Conservation (phyloP, 352 stramenopile species). For the Globisporangium orthogonon region DNA sequence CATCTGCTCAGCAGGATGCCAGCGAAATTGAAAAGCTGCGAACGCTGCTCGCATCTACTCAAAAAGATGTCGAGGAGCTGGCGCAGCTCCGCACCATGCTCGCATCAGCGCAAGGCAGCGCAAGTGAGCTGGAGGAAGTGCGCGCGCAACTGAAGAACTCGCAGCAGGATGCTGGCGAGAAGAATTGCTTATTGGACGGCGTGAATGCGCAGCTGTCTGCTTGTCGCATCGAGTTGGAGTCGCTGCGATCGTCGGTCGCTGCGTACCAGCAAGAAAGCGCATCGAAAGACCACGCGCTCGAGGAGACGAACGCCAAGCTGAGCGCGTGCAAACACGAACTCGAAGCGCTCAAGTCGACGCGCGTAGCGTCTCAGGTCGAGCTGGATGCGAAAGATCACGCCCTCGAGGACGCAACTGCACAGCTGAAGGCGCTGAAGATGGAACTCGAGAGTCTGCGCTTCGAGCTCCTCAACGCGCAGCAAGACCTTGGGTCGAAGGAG, state of each 20-base stretch:
- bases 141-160: constrained; percentile 2
- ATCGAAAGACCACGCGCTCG: constrained; percentile 1
- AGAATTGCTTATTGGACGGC: constrained; percentile 4
- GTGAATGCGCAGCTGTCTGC: background rate
- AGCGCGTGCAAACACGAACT: constrained; percentile 12
- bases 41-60: background rate
- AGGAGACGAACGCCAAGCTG: constrained; percentile 18
- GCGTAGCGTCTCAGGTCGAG: background rate
- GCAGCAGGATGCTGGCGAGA: constrained; percentile 5
- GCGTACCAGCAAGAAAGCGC: background rate
- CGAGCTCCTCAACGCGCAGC: constrained; percentile 2
- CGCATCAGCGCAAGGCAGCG: background rate
- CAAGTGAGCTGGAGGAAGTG: constrained; percentile 5
- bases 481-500: constrained; percentile 5
- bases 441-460: constrained; percentile 4
- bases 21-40: constrained; percentile 1
- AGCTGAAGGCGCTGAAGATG: background rate
- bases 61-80: background rate
- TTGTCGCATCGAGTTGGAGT: background rate
- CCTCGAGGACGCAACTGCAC: background rate
- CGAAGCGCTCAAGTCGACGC: constrained; percentile 17
- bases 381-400: constrained; percentile 1
- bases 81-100: constrained; percentile 1
- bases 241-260: background rate
- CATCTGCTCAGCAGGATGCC: constrained; percentile 5